Evolutionary conservation across 306 rosid species (phyloP).

Genomic region (Arachis stenosperma): DNA sequence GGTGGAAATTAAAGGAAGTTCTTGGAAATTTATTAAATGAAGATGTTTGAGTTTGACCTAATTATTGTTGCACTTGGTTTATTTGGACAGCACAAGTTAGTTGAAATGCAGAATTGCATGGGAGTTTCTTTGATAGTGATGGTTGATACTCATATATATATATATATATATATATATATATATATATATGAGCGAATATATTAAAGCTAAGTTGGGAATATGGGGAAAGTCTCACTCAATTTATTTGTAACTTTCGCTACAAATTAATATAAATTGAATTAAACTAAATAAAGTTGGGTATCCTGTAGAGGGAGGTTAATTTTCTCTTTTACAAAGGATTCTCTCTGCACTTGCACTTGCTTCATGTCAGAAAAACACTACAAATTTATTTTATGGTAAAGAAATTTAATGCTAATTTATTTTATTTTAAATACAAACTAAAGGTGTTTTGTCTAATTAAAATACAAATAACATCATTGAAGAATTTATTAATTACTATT

Average conservation of each 20-base stretch:
- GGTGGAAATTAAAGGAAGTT: too few relatives aligned
- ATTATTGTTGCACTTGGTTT: background rate
- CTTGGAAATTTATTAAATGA: background rate
- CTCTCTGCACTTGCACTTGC: conserved; percentile 31
- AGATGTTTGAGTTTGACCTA: background rate
- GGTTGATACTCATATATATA: conserved; percentile 35
- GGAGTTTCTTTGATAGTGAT: conserved; percentile 62
- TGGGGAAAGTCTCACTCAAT: conserved; percentile 41
- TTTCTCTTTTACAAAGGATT: conserved; percentile 39
- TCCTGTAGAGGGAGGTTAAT: background rate
- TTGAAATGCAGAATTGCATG: conserved; percentile 58
- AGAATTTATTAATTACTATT: too few relatives aligned
- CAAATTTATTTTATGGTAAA: background rate
- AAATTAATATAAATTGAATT: background rate
- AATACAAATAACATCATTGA: too few relatives aligned
- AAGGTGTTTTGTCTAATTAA: too few relatives aligned
- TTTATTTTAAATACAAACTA: too few relatives aligned
- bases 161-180: background rate
- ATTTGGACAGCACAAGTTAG: conserved; percentile 48
- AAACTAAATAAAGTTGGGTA: conserved; percentile 20
- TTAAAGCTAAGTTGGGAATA: conserved; percentile 49
- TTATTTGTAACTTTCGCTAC: conserved; percentile 37
- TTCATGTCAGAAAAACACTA: conserved; percentile 41
- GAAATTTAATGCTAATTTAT: too few relatives aligned
- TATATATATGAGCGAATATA: conserved; percentile 47